A percentile compares a stretch with the other conserved stretches of the same genome.
phyloP scores from a whole-genome alignment of 257 asterid species.

The Plantago major region DNA sequence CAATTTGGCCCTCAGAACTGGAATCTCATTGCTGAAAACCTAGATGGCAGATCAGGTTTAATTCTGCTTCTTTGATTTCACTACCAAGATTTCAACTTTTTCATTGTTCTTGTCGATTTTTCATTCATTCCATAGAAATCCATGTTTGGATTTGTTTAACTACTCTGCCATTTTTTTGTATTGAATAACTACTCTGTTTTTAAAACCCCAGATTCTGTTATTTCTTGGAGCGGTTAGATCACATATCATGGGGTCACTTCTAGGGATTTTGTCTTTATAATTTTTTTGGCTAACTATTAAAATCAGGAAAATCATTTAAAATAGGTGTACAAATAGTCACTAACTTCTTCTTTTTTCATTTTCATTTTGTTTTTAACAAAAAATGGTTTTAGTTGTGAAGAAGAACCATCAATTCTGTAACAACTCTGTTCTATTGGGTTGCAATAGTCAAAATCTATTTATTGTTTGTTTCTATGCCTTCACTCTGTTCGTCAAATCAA shows the following conservation, averaged over 20 bases:
- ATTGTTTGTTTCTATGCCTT: too few relatives aligned
- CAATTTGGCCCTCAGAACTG: slow-evolving; percentile 56
- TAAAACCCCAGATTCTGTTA: background rate
- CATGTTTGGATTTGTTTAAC: background rate
- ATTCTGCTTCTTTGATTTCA: background rate
- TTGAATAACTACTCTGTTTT: background rate
- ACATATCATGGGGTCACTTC: background rate
- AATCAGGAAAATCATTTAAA: too few relatives aligned
- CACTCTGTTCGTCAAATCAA: too few relatives aligned
- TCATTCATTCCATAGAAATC: too few relatives aligned
- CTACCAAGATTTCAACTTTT: background rate
- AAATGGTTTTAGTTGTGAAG: too few relatives aligned
- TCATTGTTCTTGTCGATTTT: too few relatives aligned
- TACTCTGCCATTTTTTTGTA: background rate
- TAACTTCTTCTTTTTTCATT: background rate
- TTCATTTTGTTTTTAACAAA: too few relatives aligned
- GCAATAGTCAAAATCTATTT: too few relatives aligned
- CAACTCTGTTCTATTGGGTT: too few relatives aligned
- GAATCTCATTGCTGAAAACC: slow-evolving; percentile 53
- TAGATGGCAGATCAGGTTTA: slow-evolving; percentile 49
- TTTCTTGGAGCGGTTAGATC: background rate
- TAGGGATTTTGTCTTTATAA: background rate
- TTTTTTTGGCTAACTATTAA: background rate
- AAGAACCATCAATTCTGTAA: too few relatives aligned
- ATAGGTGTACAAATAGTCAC: too few relatives aligned